A percentile compares a stretch with the other conserved stretches of the same genome.
Conservation (phyloP, 2,329 filamentous ascomycete species). For the Aspergillus ibericus region DNA sequence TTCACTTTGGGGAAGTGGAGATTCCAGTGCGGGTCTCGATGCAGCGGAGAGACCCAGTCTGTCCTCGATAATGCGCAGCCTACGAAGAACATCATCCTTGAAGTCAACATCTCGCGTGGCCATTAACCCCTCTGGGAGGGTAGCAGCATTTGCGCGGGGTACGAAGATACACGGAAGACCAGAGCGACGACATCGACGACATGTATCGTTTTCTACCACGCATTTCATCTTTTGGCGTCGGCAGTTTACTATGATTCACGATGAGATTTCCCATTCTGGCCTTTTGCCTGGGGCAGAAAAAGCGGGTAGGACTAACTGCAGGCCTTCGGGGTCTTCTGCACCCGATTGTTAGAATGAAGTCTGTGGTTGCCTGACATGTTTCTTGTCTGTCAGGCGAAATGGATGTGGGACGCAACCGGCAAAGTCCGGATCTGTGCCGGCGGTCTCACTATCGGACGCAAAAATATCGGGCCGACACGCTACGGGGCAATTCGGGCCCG, state of each 20-base stretch:
- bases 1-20: background rate
- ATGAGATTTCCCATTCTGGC: background rate
- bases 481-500: background rate
- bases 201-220: background rate
- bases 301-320: background rate
- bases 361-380: background rate
- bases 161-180: slow-evolving; percentile 4
- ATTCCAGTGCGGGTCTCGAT: background rate
- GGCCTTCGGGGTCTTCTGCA: slow-evolving; percentile 2
- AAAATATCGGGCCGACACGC: background rate
- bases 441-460: background rate
- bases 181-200: slow-evolving; percentile 6
- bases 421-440: background rate
- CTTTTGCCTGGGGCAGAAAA: background rate
- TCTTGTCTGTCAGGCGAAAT: background rate
- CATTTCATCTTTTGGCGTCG: slow-evolving; percentile 9
- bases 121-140: background rate
- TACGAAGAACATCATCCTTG: background rate
- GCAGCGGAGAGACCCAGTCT: background rate
- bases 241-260: slow-evolving; percentile 1
- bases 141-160: background rate
- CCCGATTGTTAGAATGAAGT: background rate
- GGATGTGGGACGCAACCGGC: background rate
- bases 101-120: background rate
- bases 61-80: background rate